Base-by-base conservation (phyloP, 2,329 filamentous ascomycete genomes). In the Nigrospora oryzae region DNA sequence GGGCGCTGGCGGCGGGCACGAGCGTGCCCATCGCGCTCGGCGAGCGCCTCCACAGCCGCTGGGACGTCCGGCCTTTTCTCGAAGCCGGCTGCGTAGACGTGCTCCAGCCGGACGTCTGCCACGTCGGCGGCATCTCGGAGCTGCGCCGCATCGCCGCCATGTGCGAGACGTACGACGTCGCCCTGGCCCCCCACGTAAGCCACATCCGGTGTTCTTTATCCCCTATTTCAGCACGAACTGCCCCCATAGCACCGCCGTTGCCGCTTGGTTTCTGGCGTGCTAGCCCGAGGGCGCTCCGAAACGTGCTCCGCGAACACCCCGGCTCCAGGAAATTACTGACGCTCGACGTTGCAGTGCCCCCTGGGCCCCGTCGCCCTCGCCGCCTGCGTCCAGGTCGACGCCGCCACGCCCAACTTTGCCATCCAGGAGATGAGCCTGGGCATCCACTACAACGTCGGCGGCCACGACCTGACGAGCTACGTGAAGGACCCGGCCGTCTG, bases 351-450 rank as follows among this genome's bases (percentile, higher is more conserved):
- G n/a, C n/a, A n/a, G n/a, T 88, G 83, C 51, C 84, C 84, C 0
- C 62, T 89, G 0, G 85, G 85, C 0, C 84, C 85, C 0, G 83
- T 89, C 41, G 83, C 85, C 0, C 66, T 89, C 14, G 85, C 85
- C 1, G 85, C 85, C 0, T 81, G 74, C 45, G 69, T 88, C 36
- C 84, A 89, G 50, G 75, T 89, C 1, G 81, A 79, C 19, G 68
- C 75, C 16, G 67, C 64, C 11, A 77, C 67, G 16, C 73, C 72
- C 16, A 89, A 84, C 60, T 88, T 84, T 57, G 77, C 74, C 0
- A 89, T 89, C 31, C 80, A 86, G 56, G 85, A 89, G 61, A 89
- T 89, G 86, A 83, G 80, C 43, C 56, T 89, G 30, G 86, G 85
- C 0, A 89, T 90, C 53, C 86, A 90, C 59, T 90, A 89, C 57